Conservation (phyloP, 305 asterid species). For the Solanum hybrid region DNA sequence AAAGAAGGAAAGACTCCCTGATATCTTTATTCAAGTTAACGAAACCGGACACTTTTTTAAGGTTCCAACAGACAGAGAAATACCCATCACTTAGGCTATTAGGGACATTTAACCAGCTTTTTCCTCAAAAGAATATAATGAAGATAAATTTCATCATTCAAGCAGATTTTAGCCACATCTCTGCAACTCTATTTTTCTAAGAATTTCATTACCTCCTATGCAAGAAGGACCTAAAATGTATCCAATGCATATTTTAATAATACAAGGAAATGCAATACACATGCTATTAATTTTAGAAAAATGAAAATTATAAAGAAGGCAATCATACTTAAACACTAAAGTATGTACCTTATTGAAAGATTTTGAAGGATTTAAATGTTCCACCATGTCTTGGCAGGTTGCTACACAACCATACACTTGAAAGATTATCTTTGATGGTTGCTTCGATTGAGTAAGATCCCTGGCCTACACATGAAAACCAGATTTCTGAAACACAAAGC, state of each 20-base stretch:
- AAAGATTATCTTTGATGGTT: constrained; percentile 45
- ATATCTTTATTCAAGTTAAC: not conserved
- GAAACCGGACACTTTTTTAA: not conserved
- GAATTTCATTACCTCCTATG: not conserved
- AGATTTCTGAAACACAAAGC: not conserved
- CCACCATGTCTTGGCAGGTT: constrained; percentile 75
- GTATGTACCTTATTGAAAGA: constrained; percentile 58
- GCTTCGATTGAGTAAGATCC: constrained; percentile 28
- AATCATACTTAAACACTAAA: not conserved
- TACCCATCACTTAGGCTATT: not conserved
- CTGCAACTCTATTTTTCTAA: not conserved
- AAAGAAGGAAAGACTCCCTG: not conserved
- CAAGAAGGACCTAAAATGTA: not conserved
- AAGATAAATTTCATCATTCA: not conserved
- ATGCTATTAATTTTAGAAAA: not conserved
- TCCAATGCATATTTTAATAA: not conserved
- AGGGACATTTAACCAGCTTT: not conserved
- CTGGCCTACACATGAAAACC: constrained; percentile 33
- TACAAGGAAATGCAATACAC: not conserved
- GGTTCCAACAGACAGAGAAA: not conserved
- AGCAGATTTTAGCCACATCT: not conserved
- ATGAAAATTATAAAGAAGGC: not conserved
- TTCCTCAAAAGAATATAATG: not conserved
- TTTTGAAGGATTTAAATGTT: constrained; percentile 51
- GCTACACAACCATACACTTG: constrained; percentile 84